These are phyloP conservation scores for Eucalyptus erythrocorys DNA, from an alignment of 345 rosid species.

Conservation along the genomic window DNA sequence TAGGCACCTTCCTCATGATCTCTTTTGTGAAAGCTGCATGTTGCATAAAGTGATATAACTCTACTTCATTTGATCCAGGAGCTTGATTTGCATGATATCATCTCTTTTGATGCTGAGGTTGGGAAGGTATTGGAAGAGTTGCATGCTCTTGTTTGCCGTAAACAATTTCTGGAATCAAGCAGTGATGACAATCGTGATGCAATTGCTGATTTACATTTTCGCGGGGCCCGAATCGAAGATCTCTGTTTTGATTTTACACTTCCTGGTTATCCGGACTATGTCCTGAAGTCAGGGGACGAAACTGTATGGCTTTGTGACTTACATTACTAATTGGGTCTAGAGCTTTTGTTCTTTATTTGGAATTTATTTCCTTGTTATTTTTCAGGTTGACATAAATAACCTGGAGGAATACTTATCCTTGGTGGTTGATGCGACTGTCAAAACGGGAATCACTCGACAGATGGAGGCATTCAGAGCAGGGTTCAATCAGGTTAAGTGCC, in stretches of 20 bases:
- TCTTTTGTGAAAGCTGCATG: not conserved
- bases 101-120: conserved; percentile 65
- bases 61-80: conserved; percentile 45
- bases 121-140: conserved; percentile 90
- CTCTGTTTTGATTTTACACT: conserved; percentile 88
- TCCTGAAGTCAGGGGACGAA: conserved; percentile 73
- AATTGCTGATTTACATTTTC: conserved; percentile 36
- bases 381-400: conserved; percentile 69
- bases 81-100: conserved; percentile 89
- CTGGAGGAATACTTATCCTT: conserved; percentile 79
- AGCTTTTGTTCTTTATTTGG: not conserved
- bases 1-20: conserved; percentile 11
- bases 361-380: not conserved
- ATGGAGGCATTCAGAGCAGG: conserved; percentile 92
- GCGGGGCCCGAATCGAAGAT: conserved; percentile 62
- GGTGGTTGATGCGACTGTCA: conserved; percentile 91
- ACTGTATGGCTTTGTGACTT: conserved; percentile 23
- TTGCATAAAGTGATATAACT: not conserved
- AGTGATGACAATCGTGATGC: conserved; percentile 19
- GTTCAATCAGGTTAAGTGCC: conserved; percentile 68
- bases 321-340: not conserved
- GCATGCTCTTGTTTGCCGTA: conserved; percentile 63
- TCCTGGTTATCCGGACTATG: conserved; percentile 91
- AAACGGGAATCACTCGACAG: conserved; percentile 69
- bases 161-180: conserved; percentile 49